Percentiles rank a stretch among this genome's conserved stretches.
Conservation (phyloP, 352 stramenopile genomes). For the Pelagophyceae sp. region DNA sequence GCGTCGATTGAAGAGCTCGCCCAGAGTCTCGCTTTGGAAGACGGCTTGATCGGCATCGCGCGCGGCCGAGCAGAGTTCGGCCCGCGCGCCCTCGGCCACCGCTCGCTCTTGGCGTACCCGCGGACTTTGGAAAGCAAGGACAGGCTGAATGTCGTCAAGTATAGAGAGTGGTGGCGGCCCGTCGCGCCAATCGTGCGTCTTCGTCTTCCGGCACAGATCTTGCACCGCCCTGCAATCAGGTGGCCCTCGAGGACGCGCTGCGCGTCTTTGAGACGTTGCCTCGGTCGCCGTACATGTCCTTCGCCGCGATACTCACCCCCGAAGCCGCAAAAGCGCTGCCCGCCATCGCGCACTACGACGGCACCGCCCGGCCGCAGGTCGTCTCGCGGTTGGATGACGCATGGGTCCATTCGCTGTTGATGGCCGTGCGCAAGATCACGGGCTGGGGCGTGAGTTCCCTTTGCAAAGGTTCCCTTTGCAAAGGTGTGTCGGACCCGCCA, state of each 20-base stretch:
- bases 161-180: conserved; percentile 62
- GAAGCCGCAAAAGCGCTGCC: conserved; percentile 25
- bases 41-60: neutral
- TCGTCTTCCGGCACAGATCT: no score
- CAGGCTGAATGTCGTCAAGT: conserved; percentile 63
- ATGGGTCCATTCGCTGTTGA: conserved; percentile 36
- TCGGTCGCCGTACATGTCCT: conserved; percentile 31
- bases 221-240: no score
- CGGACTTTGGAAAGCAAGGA: conserved; percentile 48
- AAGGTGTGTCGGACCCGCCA: no score
- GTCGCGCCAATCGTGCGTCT: conserved; percentile 63
- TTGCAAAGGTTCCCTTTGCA: no score
- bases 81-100: conserved; percentile 36
- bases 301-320: conserved; percentile 1
- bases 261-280: conserved; percentile 19
- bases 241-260: conserved; percentile 41
- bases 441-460: conserved; percentile 45
- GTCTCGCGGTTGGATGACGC: conserved; percentile 29
- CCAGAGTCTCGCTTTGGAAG: neutral
- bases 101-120: conserved; percentile 48
- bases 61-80: conserved; percentile 30
- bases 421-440: conserved; percentile 28
- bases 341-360: conserved; percentile 42
- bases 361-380: conserved; percentile 43
- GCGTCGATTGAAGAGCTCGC: conserved; percentile 3